Conservation (phyloP, 768 basidiomycete species). For the Macrolepiota fuliginosa region DNA sequence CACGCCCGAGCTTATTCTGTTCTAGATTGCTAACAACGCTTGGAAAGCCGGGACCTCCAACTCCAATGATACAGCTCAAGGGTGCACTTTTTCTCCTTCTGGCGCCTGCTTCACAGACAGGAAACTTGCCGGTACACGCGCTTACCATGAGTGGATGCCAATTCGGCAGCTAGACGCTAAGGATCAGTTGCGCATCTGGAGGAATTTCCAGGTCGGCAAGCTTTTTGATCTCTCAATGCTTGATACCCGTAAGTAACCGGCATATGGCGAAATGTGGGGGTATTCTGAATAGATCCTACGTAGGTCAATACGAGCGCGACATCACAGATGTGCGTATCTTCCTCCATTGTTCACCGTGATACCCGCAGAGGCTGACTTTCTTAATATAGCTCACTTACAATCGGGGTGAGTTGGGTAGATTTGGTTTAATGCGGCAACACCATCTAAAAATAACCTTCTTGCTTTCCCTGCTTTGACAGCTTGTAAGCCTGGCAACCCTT, state of each 20-base stretch:
- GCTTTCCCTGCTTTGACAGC: background rate
- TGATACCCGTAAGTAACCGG: constrained; percentile 47
- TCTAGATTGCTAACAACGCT: constrained; percentile 49
- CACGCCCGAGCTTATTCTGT: background rate
- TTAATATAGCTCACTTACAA: background rate
- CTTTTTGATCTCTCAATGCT: constrained; percentile 60
- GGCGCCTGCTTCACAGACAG: constrained; percentile 58
- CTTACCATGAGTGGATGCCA: constrained; percentile 63
- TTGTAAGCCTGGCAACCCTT: background rate
- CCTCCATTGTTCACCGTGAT: constrained; percentile 2
- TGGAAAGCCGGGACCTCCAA: constrained; percentile 59
- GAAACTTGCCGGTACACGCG: constrained; percentile 54
- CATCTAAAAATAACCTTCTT: background rate
- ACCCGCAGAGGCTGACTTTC: background rate
- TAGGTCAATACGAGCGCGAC: background rate
- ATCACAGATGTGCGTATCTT: background rate
- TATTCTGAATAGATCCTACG: background rate
- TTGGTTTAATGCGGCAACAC: background rate
- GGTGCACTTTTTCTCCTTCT: constrained; percentile 49
- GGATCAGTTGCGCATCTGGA: constrained; percentile 58
- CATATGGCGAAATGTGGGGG: background rate
- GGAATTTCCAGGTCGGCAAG: constrained; percentile 61
- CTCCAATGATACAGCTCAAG: constrained; percentile 49
- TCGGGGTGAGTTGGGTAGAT: background rate
- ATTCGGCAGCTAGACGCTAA: constrained; percentile 53